These are phyloP conservation scores for Begonia masoniana DNA, from an alignment of 306 rosid genomes.

Conservation along the genomic window DNA sequence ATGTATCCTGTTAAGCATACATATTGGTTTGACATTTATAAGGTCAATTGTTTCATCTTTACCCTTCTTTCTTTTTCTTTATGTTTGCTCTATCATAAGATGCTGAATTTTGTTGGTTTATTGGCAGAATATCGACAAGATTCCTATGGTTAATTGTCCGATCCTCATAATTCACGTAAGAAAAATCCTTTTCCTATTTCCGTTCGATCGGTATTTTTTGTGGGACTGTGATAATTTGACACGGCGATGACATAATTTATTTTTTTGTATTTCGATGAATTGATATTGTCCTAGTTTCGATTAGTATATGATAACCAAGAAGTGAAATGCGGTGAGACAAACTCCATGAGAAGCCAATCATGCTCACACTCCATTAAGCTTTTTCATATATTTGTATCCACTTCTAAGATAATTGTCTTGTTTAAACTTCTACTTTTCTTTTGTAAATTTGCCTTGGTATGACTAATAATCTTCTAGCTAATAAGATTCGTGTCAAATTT, in stretches of 20 bases:
- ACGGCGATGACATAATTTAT: no score
- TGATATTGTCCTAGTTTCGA: background rate
- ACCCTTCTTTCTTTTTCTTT: background rate
- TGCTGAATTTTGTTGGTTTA: constrained; percentile 1
- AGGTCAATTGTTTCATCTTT: constrained; percentile 28
- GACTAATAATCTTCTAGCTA: no score
- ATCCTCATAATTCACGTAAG: constrained; percentile 94
- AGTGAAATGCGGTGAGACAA: background rate
- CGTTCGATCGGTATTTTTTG: background rate
- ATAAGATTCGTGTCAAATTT: no score
- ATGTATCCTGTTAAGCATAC: constrained; percentile 92
- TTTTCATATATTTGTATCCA: no score
- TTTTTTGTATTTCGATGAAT: no score
- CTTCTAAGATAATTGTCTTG: no score
- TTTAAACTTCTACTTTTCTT: no score
- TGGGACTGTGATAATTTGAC: no score
- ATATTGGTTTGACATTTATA: constrained; percentile 90
- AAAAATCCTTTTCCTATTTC: constrained; percentile 10
- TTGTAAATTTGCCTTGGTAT: no score
- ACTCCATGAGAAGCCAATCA: no score
- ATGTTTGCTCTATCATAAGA: constrained; percentile 3
- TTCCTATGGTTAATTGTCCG: constrained; percentile 71
- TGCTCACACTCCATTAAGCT: no score
- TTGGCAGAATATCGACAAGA: constrained; percentile 80
- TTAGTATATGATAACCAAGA: no score